Evolutionary conservation across 208 protist genomes (phyloP).

Genomic region (Leishmania major): DNA sequence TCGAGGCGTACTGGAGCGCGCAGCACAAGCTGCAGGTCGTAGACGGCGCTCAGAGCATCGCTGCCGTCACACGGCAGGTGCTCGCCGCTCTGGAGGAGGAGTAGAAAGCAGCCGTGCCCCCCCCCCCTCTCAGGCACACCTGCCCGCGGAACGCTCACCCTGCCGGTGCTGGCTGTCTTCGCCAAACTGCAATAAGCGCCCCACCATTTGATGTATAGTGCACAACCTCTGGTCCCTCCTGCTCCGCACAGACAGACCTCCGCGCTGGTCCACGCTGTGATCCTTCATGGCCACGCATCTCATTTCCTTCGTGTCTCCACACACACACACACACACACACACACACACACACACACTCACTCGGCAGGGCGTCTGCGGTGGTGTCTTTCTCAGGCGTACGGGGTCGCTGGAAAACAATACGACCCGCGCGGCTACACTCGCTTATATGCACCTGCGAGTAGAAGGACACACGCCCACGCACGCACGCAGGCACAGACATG

Average conservation of each 20-base stretch:
- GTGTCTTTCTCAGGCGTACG: neutral
- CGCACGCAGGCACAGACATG: neutral
- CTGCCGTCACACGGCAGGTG: slow-evolving; percentile 15
- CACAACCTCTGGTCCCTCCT: neutral
- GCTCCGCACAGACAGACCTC: neutral
- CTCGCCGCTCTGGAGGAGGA: slow-evolving; percentile 28
- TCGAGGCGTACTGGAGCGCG: slow-evolving; percentile 49
- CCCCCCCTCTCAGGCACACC: neutral
- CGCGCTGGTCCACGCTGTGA: neutral
- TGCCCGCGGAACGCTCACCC: neutral
- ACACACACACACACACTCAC: too few species aligned
- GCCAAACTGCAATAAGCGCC: neutral
- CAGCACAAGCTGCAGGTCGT: slow-evolving; percentile 29
- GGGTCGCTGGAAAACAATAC: neutral
- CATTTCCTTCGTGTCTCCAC: neutral
- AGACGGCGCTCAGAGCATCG: slow-evolving; percentile 28
- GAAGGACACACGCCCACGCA: neutral
- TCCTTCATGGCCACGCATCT: neutral
- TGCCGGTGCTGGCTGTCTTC: neutral
- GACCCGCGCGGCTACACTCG: neutral
- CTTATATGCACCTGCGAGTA: neutral
- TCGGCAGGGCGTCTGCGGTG: neutral
- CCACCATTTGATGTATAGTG: neutral
- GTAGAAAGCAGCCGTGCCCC: slow-evolving; percentile 2
- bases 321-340: neutral